Percentiles rank a stretch among this genome's conserved stretches.
These are phyloP conservation scores for Pythium utonaiense DNA, from an alignment of 352 stramenopile species.

Conservation along the genomic window DNA sequence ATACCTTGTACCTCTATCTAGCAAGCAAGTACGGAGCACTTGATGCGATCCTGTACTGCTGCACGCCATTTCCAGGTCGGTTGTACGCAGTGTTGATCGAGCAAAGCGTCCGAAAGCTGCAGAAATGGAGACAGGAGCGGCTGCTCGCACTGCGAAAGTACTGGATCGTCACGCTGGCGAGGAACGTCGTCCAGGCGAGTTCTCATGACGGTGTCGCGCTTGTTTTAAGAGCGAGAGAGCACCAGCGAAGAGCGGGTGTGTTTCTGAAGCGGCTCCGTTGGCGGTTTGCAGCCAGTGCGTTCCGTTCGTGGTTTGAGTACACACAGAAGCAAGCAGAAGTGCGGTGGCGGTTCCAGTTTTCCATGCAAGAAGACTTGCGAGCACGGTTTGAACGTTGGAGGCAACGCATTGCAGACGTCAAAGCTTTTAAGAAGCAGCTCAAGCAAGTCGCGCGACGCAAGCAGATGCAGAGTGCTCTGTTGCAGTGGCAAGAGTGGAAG, in stretches of 20 bases:
- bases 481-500: constrained; percentile 17
- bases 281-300: constrained; percentile 7
- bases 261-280: constrained; percentile 15
- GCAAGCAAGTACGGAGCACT: constrained; percentile 25
- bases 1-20: constrained; percentile 27
- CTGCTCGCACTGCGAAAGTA: constrained; percentile 16
- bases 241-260: constrained; percentile 9
- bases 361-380: constrained; percentile 10
- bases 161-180: constrained; percentile 9
- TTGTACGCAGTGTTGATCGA: constrained; percentile 26
- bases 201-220: not conserved
- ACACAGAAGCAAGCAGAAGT: constrained; percentile 23
- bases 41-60: constrained; percentile 27
- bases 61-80: constrained; percentile 24
- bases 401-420: constrained; percentile 4
- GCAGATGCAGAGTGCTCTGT: not conserved
- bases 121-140: constrained; percentile 22
- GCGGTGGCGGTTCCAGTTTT: constrained; percentile 19
- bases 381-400: constrained; percentile 19
- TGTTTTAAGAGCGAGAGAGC: constrained; percentile 1
- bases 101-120: constrained; percentile 15
- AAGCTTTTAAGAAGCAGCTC: constrained; percentile 21
- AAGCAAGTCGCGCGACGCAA: constrained; percentile 20
- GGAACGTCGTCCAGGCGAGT: not conserved
- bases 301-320: constrained; percentile 20